Conservation (phyloP, 805 yeast genomes). For the Phaffomyces opuntiae region DNA sequence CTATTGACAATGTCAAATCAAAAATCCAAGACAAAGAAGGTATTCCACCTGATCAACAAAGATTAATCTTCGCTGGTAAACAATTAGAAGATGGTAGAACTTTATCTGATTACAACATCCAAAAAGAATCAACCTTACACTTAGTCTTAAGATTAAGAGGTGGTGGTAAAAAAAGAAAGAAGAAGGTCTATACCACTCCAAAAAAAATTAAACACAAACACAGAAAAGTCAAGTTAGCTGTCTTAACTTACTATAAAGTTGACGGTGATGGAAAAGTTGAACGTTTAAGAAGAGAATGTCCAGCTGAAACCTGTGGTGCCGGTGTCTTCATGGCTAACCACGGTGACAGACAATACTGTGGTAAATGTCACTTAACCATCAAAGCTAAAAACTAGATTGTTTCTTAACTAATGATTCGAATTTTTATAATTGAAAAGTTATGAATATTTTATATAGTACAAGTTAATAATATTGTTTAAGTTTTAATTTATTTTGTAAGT, state of each 20-base stretch:
- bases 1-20: constrained; percentile 93
- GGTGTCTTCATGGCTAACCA: constrained; percentile 99
- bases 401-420: constrained; percentile 2
- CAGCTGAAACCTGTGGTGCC: constrained; percentile 88
- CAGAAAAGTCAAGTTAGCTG: constrained; percentile 99
- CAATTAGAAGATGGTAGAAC: constrained; percentile 97
- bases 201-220: constrained; percentile 99
- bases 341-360: constrained; percentile 98
- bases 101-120: constrained; percentile 94
- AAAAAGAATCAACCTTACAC: constrained; percentile 94
- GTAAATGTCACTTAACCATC: constrained; percentile 97
- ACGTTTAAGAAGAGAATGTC: constrained; percentile 98
- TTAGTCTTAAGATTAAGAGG: constrained; percentile 97
- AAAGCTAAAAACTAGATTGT: constrained; percentile 35
- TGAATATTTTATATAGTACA: background rate
- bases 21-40: constrained; percentile 98
- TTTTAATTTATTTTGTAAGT: background rate
- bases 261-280: constrained; percentile 97
- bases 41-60: constrained; percentile 96
- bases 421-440: background rate
- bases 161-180: constrained; percentile 99
- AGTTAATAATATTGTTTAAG: background rate
- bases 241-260: constrained; percentile 98
- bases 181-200: constrained; percentile 99
- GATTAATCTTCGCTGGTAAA: constrained; percentile 96